Percentiles rank a stretch among this genome's conserved stretches.
These are phyloP conservation scores for Fusarium secorum DNA, from an alignment of 2,329 filamentous ascomycete species.

Conservation along the genomic window DNA sequence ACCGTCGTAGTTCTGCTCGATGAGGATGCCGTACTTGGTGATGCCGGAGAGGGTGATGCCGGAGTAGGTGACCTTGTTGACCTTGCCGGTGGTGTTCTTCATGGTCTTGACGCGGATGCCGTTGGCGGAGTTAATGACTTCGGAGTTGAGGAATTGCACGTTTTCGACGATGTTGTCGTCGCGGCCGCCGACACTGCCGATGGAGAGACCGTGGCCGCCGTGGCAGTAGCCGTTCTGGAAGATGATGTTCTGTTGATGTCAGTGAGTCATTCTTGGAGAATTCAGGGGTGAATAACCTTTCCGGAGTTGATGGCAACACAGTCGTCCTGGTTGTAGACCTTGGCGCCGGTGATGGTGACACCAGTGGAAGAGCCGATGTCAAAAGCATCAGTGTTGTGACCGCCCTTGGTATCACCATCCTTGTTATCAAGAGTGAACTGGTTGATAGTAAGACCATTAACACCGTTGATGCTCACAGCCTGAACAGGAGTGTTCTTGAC, in stretches of 20 bases:
- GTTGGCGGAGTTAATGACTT: conserved; percentile 60
- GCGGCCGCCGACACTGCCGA: conserved; percentile 55
- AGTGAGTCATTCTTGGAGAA: rapidly evolving
- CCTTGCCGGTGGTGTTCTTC: conserved; percentile 53
- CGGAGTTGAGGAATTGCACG: conserved; percentile 57
- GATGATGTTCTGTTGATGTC: conserved; percentile 48
- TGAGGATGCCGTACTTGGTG: conserved; percentile 46
- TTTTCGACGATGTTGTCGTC: conserved; percentile 60
- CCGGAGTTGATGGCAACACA: conserved; percentile 66
- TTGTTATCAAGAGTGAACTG: conserved; percentile 51
- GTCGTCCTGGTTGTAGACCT: conserved; percentile 68
- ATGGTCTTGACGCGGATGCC: conserved; percentile 60
- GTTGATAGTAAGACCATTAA: conserved; percentile 47
- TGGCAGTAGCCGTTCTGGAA: conserved; percentile 55
- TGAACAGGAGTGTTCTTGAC: conserved; percentile 54
- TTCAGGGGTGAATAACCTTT: too few species aligned
- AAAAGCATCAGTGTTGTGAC: conserved; percentile 67
- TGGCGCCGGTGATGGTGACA: conserved; percentile 60
- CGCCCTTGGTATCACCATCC: conserved; percentile 46
- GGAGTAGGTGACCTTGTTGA: conserved; percentile 54
- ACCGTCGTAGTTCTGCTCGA: conserved; percentile 57
- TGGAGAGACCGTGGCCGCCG: conserved; percentile 54
- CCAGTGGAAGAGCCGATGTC: conserved; percentile 60
- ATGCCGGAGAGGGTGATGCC: conserved; percentile 53
- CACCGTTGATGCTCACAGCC: conserved; percentile 50